Base-by-base conservation (phyloP, 1,139 yeast species). In the Hemisphaericaspora lyxosophila region DNA sequence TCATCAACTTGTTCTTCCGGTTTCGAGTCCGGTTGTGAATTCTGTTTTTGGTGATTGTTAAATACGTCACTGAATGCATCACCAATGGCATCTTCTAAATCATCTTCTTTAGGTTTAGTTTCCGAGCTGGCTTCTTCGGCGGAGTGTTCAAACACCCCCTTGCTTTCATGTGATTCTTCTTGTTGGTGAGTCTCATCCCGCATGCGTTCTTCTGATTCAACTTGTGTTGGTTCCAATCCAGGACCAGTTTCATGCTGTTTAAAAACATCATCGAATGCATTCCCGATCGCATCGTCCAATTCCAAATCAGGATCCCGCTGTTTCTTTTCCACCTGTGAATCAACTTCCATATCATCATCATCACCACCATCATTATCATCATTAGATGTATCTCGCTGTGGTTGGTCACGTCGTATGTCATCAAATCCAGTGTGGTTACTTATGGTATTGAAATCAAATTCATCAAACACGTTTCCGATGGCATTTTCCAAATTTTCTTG, bases 381-480 rank as follows among this genome's bases (percentile, higher is more conserved):
- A 11, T 16, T 16, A n/a, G n/a, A n/a, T n/a, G n/a, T n/a, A n/a
- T n/a, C n/a, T n/a, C n/a, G n/a, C 13, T 19, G 22, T 11, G 18
- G 33, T 20, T 12, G 31, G 18, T 25, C 12, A 4, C 36, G 31
- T 22, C 29, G 35, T 12, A 35, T 36, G 4, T 32, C 34, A 24
- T 30, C 19, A 11, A 16, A 31, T 9, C 20, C 26, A 7, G 18
- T 13, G 18, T 24, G 22, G 5, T 41, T 33, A 12, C 36, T 40
- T 8, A 16, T 24, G 5, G 22, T 17, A 11, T 34, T 39, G 36
- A 55, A 51, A 36, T 56, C 61, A 38, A 64, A 59, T 40, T 53
- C 62, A 27, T 55, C 57, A 45, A 68, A 64, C 0, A 65, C 73
- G 39, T 67, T 66, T 9, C 70, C 72, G 19, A 68, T 67, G 26